These are phyloP conservation scores for Luzula sylvatica DNA, from an alignment of 176 grass and related monocot genomes.

Conservation along the genomic window DNA sequence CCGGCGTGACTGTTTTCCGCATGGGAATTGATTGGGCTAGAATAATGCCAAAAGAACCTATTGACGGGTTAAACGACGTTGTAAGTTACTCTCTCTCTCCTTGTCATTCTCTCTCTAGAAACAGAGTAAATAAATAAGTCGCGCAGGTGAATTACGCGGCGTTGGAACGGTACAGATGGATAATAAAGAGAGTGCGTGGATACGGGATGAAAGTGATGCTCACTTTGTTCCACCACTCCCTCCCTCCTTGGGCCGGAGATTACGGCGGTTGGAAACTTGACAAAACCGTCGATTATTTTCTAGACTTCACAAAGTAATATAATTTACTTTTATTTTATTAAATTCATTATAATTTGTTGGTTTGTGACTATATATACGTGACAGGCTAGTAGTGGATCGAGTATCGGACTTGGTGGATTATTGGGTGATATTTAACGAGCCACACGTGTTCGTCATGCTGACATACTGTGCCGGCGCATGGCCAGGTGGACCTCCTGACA, in stretches of 20 bases:
- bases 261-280: slow-evolving; percentile 93
- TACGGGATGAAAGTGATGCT: slow-evolving; percentile 99
- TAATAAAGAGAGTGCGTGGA: slow-evolving; percentile 60
- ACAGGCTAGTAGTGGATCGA: slow-evolving; percentile 67
- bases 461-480: slow-evolving; percentile 95
- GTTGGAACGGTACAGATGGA: slow-evolving; percentile 81
- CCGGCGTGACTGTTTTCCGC: slow-evolving; percentile 61
- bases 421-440: slow-evolving; percentile 93
- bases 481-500: slow-evolving; percentile 92
- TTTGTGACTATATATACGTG: too few relatives aligned
- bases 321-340: not conserved
- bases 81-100: slow-evolving; percentile 30
- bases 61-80: slow-evolving; percentile 35
- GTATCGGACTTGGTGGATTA: slow-evolving; percentile 92
- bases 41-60: slow-evolving; percentile 69
- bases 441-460: slow-evolving; percentile 90
- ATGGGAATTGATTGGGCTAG: slow-evolving; percentile 94
- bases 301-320: slow-evolving; percentile 76
- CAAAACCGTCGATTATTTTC: slow-evolving; percentile 77
- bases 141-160: slow-evolving; percentile 88
- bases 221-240: slow-evolving; percentile 83
- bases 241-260: slow-evolving; percentile 92
- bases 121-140: not conserved
- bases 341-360: too few relatives aligned
- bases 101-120: slow-evolving; percentile 5